A percentile compares a stretch with the other conserved stretches of the same genome.
These are phyloP conservation scores for Beta macrorhiza DNA, from an alignment of 179 eudicot genomes.

Conservation along the genomic window DNA sequence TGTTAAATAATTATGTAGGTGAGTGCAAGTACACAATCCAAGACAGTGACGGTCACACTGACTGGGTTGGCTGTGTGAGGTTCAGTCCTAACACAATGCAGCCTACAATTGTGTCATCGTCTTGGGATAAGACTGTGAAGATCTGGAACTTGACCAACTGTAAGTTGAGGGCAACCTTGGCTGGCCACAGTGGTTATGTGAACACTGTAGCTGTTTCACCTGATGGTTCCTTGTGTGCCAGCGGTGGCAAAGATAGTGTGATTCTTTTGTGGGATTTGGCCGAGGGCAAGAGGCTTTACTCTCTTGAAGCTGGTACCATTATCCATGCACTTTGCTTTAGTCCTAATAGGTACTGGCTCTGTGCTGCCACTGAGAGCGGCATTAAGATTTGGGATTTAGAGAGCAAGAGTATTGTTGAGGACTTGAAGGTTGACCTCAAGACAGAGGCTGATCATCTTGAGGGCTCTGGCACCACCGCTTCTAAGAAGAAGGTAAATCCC, in stretches of 20 bases:
- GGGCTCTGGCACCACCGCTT: slow-evolving; percentile 29
- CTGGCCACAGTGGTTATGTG: slow-evolving; percentile 57
- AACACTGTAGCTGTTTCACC: slow-evolving; percentile 76
- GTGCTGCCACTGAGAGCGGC: slow-evolving; percentile 60
- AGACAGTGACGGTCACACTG: slow-evolving; percentile 44
- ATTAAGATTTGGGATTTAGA: slow-evolving; percentile 66
- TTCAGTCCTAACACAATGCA: slow-evolving; percentile 51
- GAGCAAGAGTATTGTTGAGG: slow-evolving; percentile 55
- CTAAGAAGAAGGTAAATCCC: slow-evolving; percentile 44
- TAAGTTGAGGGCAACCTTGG: slow-evolving; percentile 55
- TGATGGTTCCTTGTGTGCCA: slow-evolving; percentile 66
- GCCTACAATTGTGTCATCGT: slow-evolving; percentile 61
- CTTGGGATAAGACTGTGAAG: slow-evolving; percentile 60
- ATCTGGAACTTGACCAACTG: slow-evolving; percentile 69
- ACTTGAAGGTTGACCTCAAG: slow-evolving; percentile 55
- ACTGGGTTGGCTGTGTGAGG: slow-evolving; percentile 61
- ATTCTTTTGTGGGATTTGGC: slow-evolving; percentile 64
- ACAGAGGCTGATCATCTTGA: slow-evolving; percentile 41
- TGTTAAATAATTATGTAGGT: slow-evolving; percentile 21
- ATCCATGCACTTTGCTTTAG: slow-evolving; percentile 63
- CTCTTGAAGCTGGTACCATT: slow-evolving; percentile 53
- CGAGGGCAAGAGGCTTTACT: slow-evolving; percentile 59
- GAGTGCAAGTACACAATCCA: slow-evolving; percentile 68
- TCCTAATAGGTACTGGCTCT: slow-evolving; percentile 70
- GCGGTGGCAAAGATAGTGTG: slow-evolving; percentile 62